Conservation (phyloP, 2,329 filamentous ascomycete species). For the Huntiella bhutanensis region DNA sequence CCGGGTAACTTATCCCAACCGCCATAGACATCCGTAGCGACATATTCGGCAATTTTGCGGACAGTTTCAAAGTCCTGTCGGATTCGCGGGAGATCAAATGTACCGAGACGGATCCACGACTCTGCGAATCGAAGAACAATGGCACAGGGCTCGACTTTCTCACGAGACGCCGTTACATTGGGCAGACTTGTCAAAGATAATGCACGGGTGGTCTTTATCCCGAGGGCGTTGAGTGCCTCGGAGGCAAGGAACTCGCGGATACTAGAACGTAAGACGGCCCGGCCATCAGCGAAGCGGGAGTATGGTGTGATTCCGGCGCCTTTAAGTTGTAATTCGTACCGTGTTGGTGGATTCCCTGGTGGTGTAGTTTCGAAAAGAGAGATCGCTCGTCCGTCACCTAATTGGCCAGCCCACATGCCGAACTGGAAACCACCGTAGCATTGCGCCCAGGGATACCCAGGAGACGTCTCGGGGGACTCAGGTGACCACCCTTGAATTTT, state of each 20-base stretch:
- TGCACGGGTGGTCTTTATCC: conserved; percentile 73
- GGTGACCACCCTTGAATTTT: conserved; percentile 63
- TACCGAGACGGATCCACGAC: conserved; percentile 83
- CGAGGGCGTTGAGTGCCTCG: conserved; percentile 68
- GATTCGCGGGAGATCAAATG: conserved; percentile 76
- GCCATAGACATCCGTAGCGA: conserved; percentile 70
- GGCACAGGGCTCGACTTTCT: conserved; percentile 71
- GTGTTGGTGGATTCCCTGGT: conserved; percentile 30
- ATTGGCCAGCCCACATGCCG: conserved; percentile 85
- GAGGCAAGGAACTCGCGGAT: conserved; percentile 90
- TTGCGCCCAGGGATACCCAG: conserved; percentile 88
- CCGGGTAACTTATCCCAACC: conserved; percentile 74
- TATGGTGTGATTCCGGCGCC: conserved; percentile 88
- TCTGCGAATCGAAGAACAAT: conserved; percentile 86
- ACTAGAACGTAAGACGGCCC: conserved; percentile 78
- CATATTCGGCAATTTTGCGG: conserved; percentile 58
- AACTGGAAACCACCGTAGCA: conserved; percentile 77
- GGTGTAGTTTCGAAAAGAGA: conserved; percentile 83
- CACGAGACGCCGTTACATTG: conserved; percentile 52
- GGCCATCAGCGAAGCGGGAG: conserved; percentile 88
- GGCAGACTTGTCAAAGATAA: conserved; percentile 64
- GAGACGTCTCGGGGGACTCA: conserved; percentile 21
- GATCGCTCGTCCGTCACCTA: conserved; percentile 87
- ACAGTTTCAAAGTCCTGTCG: conserved; percentile 61
- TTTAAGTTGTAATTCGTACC: conserved; percentile 87